Conservation (phyloP, 2,329 filamentous ascomycete genomes). For the Diaporthe sp. region DNA sequence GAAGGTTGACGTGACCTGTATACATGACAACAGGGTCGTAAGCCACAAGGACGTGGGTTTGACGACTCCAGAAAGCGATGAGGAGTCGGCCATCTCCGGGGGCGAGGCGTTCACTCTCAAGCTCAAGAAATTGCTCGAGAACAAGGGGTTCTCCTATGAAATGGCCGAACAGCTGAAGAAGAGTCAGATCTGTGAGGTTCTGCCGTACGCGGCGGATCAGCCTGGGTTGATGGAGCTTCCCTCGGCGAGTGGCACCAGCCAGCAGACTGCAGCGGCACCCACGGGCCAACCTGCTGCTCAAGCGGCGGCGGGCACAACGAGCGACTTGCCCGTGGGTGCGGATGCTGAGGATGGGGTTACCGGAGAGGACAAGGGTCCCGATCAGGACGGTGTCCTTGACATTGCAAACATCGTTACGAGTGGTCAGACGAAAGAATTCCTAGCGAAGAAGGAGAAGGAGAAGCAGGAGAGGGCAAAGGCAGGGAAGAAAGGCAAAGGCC, state of each 20-base stretch:
- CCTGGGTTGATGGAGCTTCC: constrained; percentile 65
- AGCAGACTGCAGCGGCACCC: constrained; percentile 49
- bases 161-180: constrained; percentile 81
- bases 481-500: constrained; percentile 73
- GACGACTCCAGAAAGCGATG: constrained; percentile 61
- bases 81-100: constrained; percentile 73
- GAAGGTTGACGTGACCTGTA: constrained; percentile 93
- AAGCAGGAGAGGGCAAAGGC: constrained; percentile 76
- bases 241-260: constrained; percentile 47
- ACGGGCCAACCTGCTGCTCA: constrained; percentile 44
- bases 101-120: constrained; percentile 88
- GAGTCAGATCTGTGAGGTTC: constrained; percentile 76
- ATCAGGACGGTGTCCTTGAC: constrained; percentile 82
- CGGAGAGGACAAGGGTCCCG: constrained; percentile 58
- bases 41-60: constrained; percentile 75
- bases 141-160: constrained; percentile 71
- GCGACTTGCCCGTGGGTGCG: constrained; percentile 50
- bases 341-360: constrained; percentile 54
- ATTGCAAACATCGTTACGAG: constrained; percentile 88
- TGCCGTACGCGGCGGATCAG: constrained; percentile 66
- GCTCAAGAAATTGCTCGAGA: constrained; percentile 75
- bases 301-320: constrained; percentile 40
- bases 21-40: constrained; percentile 84
- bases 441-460: constrained; percentile 86
- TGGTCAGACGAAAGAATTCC: constrained; percentile 84